phyloP scores from a whole-genome alignment of 2,329 filamentous ascomycete genomes.

The Pseudopithomyces chartarum region DNA sequence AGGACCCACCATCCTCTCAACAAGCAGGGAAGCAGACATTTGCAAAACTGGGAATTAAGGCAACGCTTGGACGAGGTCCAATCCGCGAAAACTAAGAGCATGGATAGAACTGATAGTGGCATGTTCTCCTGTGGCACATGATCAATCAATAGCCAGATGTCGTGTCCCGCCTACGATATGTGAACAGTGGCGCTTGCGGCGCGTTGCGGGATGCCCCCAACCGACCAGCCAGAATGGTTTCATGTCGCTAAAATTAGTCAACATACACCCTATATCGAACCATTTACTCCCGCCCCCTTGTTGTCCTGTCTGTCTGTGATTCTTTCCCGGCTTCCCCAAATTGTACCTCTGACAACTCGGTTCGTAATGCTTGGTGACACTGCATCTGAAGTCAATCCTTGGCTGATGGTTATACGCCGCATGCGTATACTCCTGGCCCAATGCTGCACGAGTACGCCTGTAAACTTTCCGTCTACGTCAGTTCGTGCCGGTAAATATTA shows the following conservation, averaged over 20 bases:
- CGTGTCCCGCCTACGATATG: neutral
- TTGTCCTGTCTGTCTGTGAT: neutral
- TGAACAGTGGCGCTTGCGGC: constrained; percentile 2
- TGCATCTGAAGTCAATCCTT: constrained; percentile 5
- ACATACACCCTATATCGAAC: constrained; percentile 7
- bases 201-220: constrained; percentile 2
- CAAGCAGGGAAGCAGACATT: constrained; percentile 23
- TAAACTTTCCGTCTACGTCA: constrained; percentile 2
- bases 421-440: neutral
- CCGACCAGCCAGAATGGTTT: constrained; percentile 5
- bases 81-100: constrained; percentile 11
- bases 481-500: constrained; percentile 2
- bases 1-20: constrained; percentile 10
- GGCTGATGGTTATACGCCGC: neutral
- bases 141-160: neutral
- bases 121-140: neutral
- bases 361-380: constrained; percentile 4
- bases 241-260: constrained; percentile 9
- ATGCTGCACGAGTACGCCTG: neutral
- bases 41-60: constrained; percentile 26
- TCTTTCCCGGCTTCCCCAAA: neutral
- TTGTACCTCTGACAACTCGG: constrained; percentile 7
- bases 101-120: neutral
- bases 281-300: neutral
- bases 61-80: constrained; percentile 38